A percentile compares a stretch with the other conserved stretches of the same genome.
phyloP scores from a whole-genome alignment of 371 early-diverging fungal genomes.

The Smittium culicis region DNA sequence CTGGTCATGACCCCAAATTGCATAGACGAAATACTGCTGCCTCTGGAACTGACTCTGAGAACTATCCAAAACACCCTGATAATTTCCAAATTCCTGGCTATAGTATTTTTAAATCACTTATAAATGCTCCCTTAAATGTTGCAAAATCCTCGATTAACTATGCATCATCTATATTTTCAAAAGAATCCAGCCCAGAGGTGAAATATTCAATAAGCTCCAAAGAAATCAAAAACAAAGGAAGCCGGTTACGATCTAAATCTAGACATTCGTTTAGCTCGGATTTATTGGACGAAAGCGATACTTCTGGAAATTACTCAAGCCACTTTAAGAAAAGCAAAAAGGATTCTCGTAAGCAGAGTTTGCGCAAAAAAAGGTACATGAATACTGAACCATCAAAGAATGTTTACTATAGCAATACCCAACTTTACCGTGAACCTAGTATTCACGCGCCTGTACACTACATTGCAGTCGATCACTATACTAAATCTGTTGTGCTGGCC shows the following conservation, averaged over 20 bases:
- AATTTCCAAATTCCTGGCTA: not conserved
- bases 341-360: not conserved
- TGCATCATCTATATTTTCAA: not conserved
- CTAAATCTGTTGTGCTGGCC: conserved; percentile 61
- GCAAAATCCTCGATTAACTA: not conserved
- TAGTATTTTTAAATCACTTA: not conserved
- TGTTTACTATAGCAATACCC: not conserved
- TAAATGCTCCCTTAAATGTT: not conserved
- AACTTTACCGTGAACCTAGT: conserved; percentile 36
- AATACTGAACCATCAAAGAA: not conserved
- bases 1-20: not conserved
- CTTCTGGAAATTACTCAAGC: not conserved
- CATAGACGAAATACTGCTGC: not conserved
- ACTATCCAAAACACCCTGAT: not conserved
- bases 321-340: not conserved
- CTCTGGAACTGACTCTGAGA: not conserved
- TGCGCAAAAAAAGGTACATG: not conserved
- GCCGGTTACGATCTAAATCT: not conserved
- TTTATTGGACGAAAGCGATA: not conserved
- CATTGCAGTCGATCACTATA: conserved; percentile 62
- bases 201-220: not conserved
- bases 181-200: not conserved
- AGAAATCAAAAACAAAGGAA: not conserved
- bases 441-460: conserved; percentile 69
- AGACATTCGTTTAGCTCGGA: too few species aligned